phyloP scores from a whole-genome alignment of 176 grass and related monocot species.

The Elymus sibiricus region DNA sequence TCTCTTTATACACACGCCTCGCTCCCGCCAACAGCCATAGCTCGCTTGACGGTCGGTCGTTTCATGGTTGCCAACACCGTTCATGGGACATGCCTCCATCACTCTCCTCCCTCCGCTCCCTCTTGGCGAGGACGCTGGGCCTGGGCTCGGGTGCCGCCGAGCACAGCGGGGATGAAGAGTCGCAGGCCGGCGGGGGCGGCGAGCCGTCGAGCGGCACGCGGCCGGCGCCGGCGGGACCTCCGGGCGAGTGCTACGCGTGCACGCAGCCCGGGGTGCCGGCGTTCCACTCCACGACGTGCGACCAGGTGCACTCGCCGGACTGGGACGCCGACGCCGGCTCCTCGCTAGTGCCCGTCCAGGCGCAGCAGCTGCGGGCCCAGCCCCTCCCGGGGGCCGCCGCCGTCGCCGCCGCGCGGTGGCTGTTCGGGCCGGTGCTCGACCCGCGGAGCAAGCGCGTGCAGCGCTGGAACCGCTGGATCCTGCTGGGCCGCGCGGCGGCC shows the following conservation, averaged over 20 bases:
- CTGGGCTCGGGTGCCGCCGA: background rate
- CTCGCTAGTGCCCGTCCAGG: conserved; percentile 82
- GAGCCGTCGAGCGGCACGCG: background rate
- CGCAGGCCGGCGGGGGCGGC: background rate
- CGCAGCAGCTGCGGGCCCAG: background rate
- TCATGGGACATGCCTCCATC: conserved; percentile 31
- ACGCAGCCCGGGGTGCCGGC: conserved; percentile 83
- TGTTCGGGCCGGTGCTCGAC: conserved; percentile 76
- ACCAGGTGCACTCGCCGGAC: conserved; percentile 72
- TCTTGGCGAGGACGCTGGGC: conserved; percentile 14
- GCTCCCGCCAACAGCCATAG: background rate
- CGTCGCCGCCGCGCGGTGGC: conserved; percentile 39
- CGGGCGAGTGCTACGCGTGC: conserved; percentile 91
- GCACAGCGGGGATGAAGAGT: conserved; percentile 33
- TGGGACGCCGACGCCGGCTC: conserved; percentile 94
- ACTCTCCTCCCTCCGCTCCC: conserved; percentile 28
- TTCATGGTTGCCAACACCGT: conserved; percentile 22
- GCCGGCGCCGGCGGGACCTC: background rate
- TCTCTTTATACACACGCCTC: background rate
- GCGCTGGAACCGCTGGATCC: conserved; percentile 83
- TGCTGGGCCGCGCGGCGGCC: conserved; percentile 64
- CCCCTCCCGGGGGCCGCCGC: background rate
- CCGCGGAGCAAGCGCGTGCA: conserved; percentile 76
- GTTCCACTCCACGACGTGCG: conserved; percentile 96
- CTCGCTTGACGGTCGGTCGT: background rate